Evolutionary conservation across 257 asterid genomes (phyloP).

Genomic region (Solanum pimpinellifolium): DNA sequence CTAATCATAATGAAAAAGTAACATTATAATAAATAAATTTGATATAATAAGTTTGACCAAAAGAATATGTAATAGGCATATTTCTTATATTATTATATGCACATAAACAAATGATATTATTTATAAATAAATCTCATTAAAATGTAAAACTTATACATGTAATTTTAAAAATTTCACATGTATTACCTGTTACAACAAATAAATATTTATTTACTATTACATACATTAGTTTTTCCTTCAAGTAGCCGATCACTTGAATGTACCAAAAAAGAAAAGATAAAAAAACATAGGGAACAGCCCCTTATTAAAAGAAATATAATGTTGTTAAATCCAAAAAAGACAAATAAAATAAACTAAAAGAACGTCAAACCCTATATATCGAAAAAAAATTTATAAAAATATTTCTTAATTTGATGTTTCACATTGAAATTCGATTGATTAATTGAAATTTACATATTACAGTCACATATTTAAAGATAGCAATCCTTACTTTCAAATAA

Average conservation of each 20-base stretch:
- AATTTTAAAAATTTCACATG: too few relatives aligned
- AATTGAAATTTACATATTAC: not conserved
- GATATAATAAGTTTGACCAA: not conserved
- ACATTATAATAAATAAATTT: not conserved
- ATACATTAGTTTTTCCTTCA: not conserved
- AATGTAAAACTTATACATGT: not conserved
- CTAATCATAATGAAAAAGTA: not conserved
- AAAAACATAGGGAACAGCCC: not conserved
- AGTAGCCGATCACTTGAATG: not conserved
- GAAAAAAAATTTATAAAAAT: not conserved
- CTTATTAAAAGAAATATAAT: not conserved
- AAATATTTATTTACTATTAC: not conserved
- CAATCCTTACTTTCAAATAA: accelerated
- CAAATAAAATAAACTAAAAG: not conserved
- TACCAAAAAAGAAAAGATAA: not conserved
- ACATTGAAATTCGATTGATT: not conserved
- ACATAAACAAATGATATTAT: not conserved
- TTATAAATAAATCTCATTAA: not conserved
- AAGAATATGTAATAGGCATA: not conserved
- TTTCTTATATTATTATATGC: not conserved
- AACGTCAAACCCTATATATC: not conserved
- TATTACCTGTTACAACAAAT: not conserved
- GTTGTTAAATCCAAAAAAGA: not conserved
- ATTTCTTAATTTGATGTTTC: not conserved
- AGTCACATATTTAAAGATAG: too few relatives aligned